A percentile compares a stretch with the other conserved stretches of the same genome.
Conservation (phyloP, 1,139 yeast genomes). For the Yamadazyma siamensis region DNA sequence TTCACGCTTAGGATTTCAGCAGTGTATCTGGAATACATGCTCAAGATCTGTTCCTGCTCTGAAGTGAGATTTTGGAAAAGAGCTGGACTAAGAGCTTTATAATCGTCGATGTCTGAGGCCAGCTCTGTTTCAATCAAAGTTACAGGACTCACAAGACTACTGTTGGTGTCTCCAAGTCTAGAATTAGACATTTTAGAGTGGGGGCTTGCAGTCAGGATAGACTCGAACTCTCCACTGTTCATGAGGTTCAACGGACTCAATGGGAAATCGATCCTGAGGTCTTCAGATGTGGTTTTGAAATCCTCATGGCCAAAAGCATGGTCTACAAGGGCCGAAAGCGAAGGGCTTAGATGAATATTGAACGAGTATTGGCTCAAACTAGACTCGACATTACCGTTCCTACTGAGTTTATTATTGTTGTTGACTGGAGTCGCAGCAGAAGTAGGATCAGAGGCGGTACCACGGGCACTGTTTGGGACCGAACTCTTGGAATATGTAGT, state of each 20-base stretch:
- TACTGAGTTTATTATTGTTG: background rate
- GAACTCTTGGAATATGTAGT: too few species aligned
- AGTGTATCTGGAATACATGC: conserved; percentile 43
- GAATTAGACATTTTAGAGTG: too few species aligned
- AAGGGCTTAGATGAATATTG: conserved; percentile 34
- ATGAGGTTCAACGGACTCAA: conserved; percentile 32
- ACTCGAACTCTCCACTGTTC: conserved; percentile 10
- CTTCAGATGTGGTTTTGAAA: conserved; percentile 11
- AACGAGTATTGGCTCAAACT: background rate
- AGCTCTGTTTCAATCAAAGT: conserved; percentile 1
- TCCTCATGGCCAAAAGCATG: conserved; percentile 39
- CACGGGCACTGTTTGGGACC: too few species aligned
- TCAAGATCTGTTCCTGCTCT: conserved; percentile 36
- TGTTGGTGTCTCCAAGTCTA: too few species aligned
- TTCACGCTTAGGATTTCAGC: conserved; percentile 62
- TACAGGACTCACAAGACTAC: conserved; percentile 5
- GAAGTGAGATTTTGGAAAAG: conserved; percentile 5
- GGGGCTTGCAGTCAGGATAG: background rate
- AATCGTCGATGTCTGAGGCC: too few species aligned
- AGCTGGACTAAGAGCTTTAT: too few species aligned
- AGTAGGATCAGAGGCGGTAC: too few species aligned
- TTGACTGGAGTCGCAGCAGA: background rate
- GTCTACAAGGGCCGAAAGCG: conserved; percentile 42
- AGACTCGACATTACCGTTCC: background rate
- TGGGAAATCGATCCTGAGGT: conserved; percentile 20